phyloP scores from a whole-genome alignment of 2,329 filamentous ascomycete genomes.

The Monosporascus cannonballus region DNA sequence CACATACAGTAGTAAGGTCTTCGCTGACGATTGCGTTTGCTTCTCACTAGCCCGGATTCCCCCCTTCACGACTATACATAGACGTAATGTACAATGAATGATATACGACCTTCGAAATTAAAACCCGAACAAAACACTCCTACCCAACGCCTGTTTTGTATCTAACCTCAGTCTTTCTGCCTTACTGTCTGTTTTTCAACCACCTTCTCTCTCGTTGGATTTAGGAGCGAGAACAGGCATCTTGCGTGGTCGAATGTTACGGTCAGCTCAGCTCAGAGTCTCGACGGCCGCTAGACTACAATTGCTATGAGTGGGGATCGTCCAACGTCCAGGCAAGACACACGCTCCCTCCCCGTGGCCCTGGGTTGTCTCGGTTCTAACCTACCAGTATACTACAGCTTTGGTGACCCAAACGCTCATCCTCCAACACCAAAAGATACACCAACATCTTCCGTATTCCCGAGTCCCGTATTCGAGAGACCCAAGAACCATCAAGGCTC shows the following conservation, averaged over 20 bases:
- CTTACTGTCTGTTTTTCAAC: background rate
- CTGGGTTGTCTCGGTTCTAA: conserved; percentile 15
- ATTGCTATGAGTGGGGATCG: conserved; percentile 61
- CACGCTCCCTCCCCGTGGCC: conserved; percentile 5
- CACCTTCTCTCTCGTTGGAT: background rate
- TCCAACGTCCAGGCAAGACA: conserved; percentile 45
- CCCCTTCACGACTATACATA: background rate
- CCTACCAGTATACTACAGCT: conserved; percentile 34
- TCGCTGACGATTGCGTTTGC: background rate
- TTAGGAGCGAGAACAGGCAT: conserved; percentile 2
- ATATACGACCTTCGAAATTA: conserved; percentile 12
- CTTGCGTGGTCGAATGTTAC: conserved; percentile 2
- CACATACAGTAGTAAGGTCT: too few species aligned
- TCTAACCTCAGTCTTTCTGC: background rate
- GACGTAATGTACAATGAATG: conserved; percentile 13
- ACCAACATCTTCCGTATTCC: conserved; percentile 46
- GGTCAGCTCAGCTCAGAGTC: conserved; percentile 1
- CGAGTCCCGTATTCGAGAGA: conserved; percentile 52
- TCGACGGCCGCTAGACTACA: conserved; percentile 9
- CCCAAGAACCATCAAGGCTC: conserved; percentile 42
- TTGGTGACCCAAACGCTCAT: conserved; percentile 58
- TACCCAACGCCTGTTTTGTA: background rate
- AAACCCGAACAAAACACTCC: conserved; percentile 3
- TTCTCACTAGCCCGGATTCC: background rate
- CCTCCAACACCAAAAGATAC: conserved; percentile 54